Base-by-base conservation (phyloP, 2,329 filamentous ascomycete genomes). In the Thermothelomyces thermophilus region DNA sequence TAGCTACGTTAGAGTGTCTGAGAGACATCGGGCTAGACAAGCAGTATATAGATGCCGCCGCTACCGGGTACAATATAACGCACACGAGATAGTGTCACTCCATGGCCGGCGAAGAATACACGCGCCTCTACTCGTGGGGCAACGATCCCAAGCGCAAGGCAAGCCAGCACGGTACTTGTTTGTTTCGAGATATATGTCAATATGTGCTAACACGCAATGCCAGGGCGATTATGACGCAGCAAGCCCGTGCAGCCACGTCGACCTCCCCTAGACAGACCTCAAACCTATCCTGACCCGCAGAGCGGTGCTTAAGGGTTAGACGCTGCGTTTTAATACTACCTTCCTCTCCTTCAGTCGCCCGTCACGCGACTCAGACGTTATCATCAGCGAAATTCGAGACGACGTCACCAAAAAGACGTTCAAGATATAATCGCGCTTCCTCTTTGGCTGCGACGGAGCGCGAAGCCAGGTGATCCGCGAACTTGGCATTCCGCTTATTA, bases 361-460 rank as follows among this genome's bases (percentile, higher is more conserved):
- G 0, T 53, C 59, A 5, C 16, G 16, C 41, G 19, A 11, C 0
- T 33, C 64, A 3, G 63, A 63, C 16, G 33, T 53, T 4, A 60
- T 65, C n/a, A 67, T 55, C 14, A 54, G 48, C 13, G 52, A 53
- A 3, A 54, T 64, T 17, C 42, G 44, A 8, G 64, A 66, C 51
- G 52, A 56, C 11, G 6, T 65, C 0, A 40, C 56, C 5, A 41
- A 50, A 1, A 44, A 42, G 17, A 55, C 46, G 8, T 63, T 76
- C 61, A 54, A 57, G 19, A 70, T 83, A 31, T 66, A 68, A 9
- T 73, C 77, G 0, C 74, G 73, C 46, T 83, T 77, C 54, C 65
- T 84, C 7, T 80, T 83, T 54, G 80, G 80, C 5, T 76, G 74
- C 40, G 80, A 83, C 60, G 80, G 71, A 3, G 67, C 66, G 0